Evolutionary conservation across 805 yeast species (phyloP), one percentile per base, ranked within the genome.

Genomic region (Pichia nakasei): DNA sequence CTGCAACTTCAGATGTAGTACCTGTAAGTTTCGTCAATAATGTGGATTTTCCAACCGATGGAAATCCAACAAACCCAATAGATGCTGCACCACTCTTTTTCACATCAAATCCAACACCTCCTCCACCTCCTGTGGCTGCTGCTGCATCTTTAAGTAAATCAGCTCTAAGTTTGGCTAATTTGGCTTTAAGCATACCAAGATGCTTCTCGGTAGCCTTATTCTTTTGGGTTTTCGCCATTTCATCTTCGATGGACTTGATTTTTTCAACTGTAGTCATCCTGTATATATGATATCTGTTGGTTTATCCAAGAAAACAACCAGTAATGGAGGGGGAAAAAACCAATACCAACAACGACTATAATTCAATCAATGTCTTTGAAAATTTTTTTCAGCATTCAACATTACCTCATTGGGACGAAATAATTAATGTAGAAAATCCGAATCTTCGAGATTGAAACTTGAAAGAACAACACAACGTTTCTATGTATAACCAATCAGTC

Each of bases 51-150:
- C 93, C 93, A 3, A 93, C 98, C 1, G 97, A 89, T 1, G 99
- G 99, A 61, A 93, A 93, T 3, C 99, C 99, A 37, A 93, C 96
- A 61, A 89, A 93, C 9, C 98, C 99, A 42, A 93, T 94, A 9
- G 95, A 79, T 4, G 96, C 97, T 13, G 86, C 96, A 66, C 99
- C 99, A 0, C 97, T 91, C 64, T 96, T 79, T n/a, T 96, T 95
- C 37, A 93, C 97, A 68, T 93, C 99, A 65, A 93, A 93, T 8
- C 98, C 98, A 20, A 76, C 78, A 51, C 97, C 97, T 19, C 77
- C 85, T 46, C 93, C 95, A 47, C 96, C 96, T 31, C 96, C 96
- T 34, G 88, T 75, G 35, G 84, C 72, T 18, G 85, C 77, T 13
- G 78, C 63, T 1, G 81, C 68, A 41, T 82, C 83, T 3, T 85